These are phyloP conservation scores for Delonix regia DNA, from an alignment of 306 rosid species.

Conservation along the genomic window DNA sequence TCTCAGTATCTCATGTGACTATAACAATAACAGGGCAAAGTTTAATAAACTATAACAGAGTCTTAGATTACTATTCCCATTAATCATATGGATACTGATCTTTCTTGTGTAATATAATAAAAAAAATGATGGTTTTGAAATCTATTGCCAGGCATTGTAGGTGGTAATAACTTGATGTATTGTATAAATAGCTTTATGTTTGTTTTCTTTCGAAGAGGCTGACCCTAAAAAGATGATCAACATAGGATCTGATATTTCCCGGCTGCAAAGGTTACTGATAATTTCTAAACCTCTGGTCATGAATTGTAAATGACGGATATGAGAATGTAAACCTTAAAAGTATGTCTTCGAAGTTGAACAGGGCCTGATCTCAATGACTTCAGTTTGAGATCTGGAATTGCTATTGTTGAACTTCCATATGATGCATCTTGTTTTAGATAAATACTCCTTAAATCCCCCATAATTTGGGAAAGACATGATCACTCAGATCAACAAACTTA, in stretches of 20 bases:
- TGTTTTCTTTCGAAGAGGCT: conserved; percentile 9
- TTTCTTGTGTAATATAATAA: neutral
- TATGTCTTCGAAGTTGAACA: neutral
- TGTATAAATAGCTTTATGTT: neutral
- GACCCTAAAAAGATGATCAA: neutral
- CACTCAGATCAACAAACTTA: neutral
- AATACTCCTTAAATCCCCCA: neutral
- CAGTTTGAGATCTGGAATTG: neutral
- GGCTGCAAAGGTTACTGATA: neutral
- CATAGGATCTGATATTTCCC: neutral
- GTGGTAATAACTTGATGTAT: neutral
- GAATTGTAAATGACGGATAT: neutral
- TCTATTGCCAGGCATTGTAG: neutral
- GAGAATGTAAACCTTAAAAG: neutral
- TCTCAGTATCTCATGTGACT: neutral
- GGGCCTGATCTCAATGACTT: neutral
- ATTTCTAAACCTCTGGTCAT: neutral
- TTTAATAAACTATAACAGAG: neutral
- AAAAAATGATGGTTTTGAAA: conserved; percentile 5
- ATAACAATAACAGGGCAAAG: neutral
- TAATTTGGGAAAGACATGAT: neutral
- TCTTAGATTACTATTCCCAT: neutral
- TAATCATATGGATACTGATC: neutral
- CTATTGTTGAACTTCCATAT: neutral
- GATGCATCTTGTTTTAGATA: neutral